Evolutionary conservation across 2,329 filamentous ascomycete genomes (phyloP).

Genomic region (Thyridium curvatum): DNA sequence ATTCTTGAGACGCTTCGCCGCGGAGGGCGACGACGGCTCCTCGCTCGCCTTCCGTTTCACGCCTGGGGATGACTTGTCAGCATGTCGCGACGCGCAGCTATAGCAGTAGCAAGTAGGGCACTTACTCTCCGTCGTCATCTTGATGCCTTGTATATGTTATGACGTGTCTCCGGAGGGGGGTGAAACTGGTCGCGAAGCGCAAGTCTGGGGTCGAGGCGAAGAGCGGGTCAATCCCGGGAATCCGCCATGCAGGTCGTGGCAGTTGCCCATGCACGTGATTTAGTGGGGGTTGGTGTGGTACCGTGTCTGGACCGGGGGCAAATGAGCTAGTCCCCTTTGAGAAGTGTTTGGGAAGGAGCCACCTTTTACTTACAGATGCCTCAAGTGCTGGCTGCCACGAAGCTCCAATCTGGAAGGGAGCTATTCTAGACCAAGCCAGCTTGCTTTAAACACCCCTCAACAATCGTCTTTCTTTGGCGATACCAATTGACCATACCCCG

Average conservation of each 20-base stretch:
- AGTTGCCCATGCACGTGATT: no score
- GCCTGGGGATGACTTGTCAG: slow-evolving; percentile 23
- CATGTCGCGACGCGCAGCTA: not conserved
- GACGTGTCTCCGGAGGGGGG: no score
- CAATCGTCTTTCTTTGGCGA: no score
- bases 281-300: no score
- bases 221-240: no score
- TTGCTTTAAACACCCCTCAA: no score
- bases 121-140: slow-evolving; percentile 35
- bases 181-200: no score
- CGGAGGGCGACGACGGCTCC: slow-evolving; percentile 54
- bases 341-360: slow-evolving; percentile 8
- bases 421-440: no score
- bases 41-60: slow-evolving; percentile 69
- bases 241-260: no score
- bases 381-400: slow-evolving; percentile 3
- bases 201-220: no score
- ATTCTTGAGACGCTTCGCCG: slow-evolving; percentile 59
- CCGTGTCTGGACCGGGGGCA: no score
- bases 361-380: slow-evolving; percentile 4
- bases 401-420: not conserved
- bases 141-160: not conserved
- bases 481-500: no score
- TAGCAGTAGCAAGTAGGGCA: slow-evolving; percentile 5
- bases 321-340: slow-evolving; percentile 22